phyloP scores from a whole-genome alignment of 768 basidiomycete genomes.

The Amanita brunnescens region DNA sequence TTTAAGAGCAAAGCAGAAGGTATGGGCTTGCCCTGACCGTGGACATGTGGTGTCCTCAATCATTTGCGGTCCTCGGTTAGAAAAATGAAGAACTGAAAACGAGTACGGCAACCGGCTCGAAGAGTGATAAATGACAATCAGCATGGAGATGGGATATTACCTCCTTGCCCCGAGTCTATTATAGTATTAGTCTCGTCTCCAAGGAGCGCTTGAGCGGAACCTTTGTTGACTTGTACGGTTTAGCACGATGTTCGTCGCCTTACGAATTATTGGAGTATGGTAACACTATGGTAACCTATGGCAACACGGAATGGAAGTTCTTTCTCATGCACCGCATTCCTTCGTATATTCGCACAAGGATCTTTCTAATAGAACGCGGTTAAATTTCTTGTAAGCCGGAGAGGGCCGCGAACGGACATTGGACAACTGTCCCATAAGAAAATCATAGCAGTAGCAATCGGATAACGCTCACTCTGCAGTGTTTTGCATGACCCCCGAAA shows the following conservation, averaged over 20 bases:
- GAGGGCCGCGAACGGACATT: neutral
- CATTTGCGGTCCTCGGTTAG: slow-evolving; percentile 19
- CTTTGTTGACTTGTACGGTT: neutral
- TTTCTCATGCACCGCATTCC: slow-evolving; percentile 4
- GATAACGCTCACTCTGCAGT: too few species aligned
- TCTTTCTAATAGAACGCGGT: neutral
- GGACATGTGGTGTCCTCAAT: slow-evolving; percentile 1
- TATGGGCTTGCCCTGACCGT: slow-evolving; percentile 20
- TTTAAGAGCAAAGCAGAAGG: slow-evolving; percentile 74
- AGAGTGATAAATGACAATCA: slow-evolving; percentile 27
- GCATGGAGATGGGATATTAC: slow-evolving; percentile 11
- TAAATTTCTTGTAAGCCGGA: neutral
- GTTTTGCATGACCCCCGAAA: neutral
- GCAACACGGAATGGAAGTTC: neutral
- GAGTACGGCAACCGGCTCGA: slow-evolving; percentile 18
- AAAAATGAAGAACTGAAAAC: slow-evolving; percentile 52
- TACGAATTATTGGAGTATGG: neutral
- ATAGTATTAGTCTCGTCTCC: neutral
- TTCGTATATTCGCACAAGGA: neutral
- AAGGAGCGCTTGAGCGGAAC: neutral
- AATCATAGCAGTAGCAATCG: too few species aligned
- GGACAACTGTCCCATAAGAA: too few species aligned
- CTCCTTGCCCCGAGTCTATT: neutral
- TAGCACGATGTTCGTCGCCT: neutral
- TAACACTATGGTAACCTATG: neutral